Conservation (phyloP, 2,329 filamentous ascomycete genomes). For the Shiraia sp. region DNA sequence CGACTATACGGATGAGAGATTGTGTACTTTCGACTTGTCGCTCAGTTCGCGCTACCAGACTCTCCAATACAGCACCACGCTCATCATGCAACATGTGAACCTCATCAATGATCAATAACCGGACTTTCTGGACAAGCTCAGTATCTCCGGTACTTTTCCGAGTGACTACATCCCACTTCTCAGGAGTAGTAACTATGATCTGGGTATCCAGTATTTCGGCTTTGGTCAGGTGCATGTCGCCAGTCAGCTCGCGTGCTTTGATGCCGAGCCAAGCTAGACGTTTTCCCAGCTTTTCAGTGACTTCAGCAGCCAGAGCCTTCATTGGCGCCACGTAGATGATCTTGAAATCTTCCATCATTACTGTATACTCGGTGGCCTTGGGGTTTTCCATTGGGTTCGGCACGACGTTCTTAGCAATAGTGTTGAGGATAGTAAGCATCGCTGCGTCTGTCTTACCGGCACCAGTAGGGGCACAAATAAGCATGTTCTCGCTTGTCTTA, state of each 20-base stretch:
- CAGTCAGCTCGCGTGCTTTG: conserved; percentile 89
- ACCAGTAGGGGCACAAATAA: conserved; percentile 96
- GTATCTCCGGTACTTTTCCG: conserved; percentile 97
- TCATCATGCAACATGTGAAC: conserved; percentile 99
- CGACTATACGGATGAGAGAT: conserved; percentile 93
- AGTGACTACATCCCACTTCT: conserved; percentile 99
- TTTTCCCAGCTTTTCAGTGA: conserved; percentile 91
- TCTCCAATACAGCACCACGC: conserved; percentile 92
- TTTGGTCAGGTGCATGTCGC: conserved; percentile 98
- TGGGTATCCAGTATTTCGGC: conserved; percentile 94
- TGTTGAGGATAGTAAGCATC: conserved; percentile 93
- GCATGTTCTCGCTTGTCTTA: conserved; percentile 95
- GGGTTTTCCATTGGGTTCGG: conserved; percentile 79
- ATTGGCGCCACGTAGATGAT: conserved; percentile 98
- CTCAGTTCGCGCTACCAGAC: conserved; percentile 90
- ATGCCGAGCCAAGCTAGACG: conserved; percentile 92
- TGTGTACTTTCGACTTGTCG: conserved; percentile 98
- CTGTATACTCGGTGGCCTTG: conserved; percentile 74
- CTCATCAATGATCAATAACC: conserved; percentile 95
- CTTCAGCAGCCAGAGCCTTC: conserved; percentile 96
- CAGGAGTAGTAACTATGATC: conserved; percentile 96
- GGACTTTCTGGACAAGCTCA: conserved; percentile 95
- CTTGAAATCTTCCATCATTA: conserved; percentile 90
- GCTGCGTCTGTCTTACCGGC: conserved; percentile 98
- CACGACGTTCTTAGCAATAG: conserved; percentile 79